A percentile compares a stretch with the other conserved stretches of the same genome.
These are phyloP conservation scores for Myxozyma geophila DNA, from an alignment of 805 yeast species.

Conservation along the genomic window DNA sequence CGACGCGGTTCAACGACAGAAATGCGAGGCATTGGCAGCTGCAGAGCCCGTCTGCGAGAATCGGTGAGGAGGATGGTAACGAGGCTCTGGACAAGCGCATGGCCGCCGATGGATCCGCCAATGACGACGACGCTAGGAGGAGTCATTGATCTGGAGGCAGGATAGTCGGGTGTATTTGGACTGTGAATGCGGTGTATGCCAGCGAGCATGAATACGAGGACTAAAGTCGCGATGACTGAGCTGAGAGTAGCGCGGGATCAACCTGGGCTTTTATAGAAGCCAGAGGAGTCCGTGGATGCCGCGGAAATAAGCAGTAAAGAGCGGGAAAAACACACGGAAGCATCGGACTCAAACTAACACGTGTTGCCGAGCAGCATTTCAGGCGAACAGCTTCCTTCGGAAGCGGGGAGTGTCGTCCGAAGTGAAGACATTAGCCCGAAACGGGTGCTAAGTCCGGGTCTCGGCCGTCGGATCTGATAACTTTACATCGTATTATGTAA, in stretches of 20 bases:
- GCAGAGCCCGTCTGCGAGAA: not conserved
- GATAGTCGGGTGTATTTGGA: not conserved
- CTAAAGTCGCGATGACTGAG: not conserved
- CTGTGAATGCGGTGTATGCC: not conserved
- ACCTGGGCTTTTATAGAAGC: not conserved
- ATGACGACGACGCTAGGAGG: conserved; percentile 21
- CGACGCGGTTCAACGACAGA: conserved; percentile 25
- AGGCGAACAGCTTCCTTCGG: not conserved
- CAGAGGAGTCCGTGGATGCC: not conserved
- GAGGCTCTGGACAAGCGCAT: conserved; percentile 11
- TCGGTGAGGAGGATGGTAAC: conserved; percentile 2
- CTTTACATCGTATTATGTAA: not conserved
- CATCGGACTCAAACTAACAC: too few relatives aligned
- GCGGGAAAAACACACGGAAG: too few relatives aligned
- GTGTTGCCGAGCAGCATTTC: too few relatives aligned
- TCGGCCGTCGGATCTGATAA: conserved; percentile 9
- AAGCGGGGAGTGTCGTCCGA: not conserved
- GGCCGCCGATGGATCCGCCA: conserved; percentile 32
- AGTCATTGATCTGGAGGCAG: not conserved
- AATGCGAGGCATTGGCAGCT: conserved; percentile 24
- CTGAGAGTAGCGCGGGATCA: not conserved
- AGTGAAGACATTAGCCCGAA: not conserved
- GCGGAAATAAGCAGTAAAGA: not conserved
- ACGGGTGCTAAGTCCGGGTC: not conserved
- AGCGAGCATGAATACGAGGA: not conserved